Evolutionary conservation across 1,139 yeast genomes (phyloP), one percentile per base, ranked within the genome.

Genomic region (Taphrina flavorubra): DNA sequence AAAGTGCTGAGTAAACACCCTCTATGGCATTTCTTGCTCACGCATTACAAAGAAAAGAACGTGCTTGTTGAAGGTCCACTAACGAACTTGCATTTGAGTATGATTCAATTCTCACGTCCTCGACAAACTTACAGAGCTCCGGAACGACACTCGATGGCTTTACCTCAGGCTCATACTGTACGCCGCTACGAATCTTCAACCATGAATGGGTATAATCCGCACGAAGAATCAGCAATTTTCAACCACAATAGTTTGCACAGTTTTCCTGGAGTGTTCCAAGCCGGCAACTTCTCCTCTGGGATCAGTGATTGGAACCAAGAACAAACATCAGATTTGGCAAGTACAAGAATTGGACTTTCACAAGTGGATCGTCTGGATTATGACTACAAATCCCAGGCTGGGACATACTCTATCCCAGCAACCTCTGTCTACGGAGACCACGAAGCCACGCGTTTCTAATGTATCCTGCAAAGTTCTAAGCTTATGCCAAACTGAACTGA

Each of bases 1-100:
- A 81, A 88, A 70, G 87, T 95, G 0, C 81, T 92, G 73, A 84
- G 90, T 61, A 83, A 85, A 70, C 89, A 90, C 77, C 78, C 82
- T 18, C 79, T 92, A 72, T 92, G 98, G 98, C 87, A 87, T 74
- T 89, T 87, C 72, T 79, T 92, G 72, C 81, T 92, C 72, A 79
- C 86, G 61, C 96, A 90, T 77, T 92, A 86, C 79, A 83, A 96
- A 77, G 95, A 90, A 75, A 85, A 85, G 72, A 96, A 96, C 1
- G 89, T 95, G 78, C 81, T 92, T 63, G 97, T 92, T 42, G 97
- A 92, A 77, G 98, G 98, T n/a, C 86, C 92, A 1, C 81, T 92
- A 73, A 94, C 89, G 71, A 89, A 87, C 74, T 82, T 92, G 72
- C 95, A 89, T 76, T 81, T 89, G 59, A 87, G 90, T 69, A 83